Conservation (phyloP, 495 filamentous ascomycete species). For the Podospora fimiseda region DNA sequence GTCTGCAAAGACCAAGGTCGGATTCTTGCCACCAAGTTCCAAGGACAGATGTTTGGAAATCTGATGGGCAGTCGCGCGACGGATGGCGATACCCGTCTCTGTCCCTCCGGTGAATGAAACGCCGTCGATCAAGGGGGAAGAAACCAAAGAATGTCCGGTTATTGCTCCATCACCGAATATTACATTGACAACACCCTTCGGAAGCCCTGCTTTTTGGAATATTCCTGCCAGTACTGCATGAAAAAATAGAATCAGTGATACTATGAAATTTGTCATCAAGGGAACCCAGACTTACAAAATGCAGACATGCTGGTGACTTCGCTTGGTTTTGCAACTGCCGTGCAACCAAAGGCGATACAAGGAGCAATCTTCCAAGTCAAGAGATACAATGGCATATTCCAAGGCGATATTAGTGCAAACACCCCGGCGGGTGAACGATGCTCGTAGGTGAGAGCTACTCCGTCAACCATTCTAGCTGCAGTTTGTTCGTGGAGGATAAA, state of each 20-base stretch:
- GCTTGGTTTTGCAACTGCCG: constrained; percentile 24
- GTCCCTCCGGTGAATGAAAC: constrained; percentile 51
- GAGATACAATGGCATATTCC: constrained; percentile 28
- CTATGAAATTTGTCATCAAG: not conserved
- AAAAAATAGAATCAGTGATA: not conserved
- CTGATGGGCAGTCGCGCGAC: constrained; percentile 28
- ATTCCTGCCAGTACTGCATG: constrained; percentile 31
- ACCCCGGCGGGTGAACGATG: constrained; percentile 24
- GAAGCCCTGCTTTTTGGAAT: constrained; percentile 43
- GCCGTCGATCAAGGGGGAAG: constrained; percentile 40
- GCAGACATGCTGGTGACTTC: constrained; percentile 36
- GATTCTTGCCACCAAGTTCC: constrained; percentile 73
- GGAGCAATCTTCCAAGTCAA: constrained; percentile 28
- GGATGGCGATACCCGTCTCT: constrained; percentile 31
- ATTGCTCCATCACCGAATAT: constrained; percentile 43
- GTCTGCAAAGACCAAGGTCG: constrained; percentile 60
- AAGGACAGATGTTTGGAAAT: constrained; percentile 67
- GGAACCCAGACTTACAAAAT: constrained; percentile 45
- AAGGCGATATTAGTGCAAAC: constrained; percentile 24
- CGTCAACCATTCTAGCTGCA: constrained; percentile 20
- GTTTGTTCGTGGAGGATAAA: constrained; percentile 26
- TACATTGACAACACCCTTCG: constrained; percentile 48
- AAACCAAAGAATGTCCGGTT: constrained; percentile 45
- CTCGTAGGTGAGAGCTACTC: constrained; percentile 21
- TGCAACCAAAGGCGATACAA: constrained; percentile 26